phyloP scores from a whole-genome alignment of 2,329 filamentous ascomycete genomes.

The Emergomyces orientalis region DNA sequence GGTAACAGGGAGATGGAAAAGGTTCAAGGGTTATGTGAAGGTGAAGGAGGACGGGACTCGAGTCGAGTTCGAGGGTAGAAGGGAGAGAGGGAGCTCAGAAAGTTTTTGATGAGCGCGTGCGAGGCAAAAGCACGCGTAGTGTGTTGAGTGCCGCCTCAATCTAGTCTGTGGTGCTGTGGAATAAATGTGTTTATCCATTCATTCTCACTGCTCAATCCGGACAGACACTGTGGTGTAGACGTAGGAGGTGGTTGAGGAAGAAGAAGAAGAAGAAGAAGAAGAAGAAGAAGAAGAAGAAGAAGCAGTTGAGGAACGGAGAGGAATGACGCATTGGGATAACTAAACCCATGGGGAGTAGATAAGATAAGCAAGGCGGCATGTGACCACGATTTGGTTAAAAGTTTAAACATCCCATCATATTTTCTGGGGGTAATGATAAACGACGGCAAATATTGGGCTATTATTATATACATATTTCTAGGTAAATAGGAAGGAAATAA shows the following conservation, averaged over 20 bases:
- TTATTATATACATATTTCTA: not conserved
- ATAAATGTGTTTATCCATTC: not conserved
- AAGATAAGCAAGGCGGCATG: constrained; percentile 6
- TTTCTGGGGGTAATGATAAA: too few species aligned
- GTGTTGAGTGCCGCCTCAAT: not conserved
- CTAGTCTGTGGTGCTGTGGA: not conserved
- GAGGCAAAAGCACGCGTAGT: not conserved
- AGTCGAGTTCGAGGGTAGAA: not conserved
- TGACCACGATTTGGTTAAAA: not conserved
- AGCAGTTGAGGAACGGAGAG: too few species aligned
- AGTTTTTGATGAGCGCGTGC: not conserved
- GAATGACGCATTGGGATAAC: too few species aligned
- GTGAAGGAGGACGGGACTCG: not conserved
- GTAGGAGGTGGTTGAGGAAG: not conserved
- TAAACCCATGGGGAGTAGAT: not conserved
- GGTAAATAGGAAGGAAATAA: not conserved
- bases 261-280: too few species aligned
- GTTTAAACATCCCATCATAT: too few species aligned
- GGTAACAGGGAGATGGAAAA: not conserved
- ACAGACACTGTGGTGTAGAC: not conserved
- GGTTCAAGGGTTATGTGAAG: not conserved
- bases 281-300: too few species aligned
- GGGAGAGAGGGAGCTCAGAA: not conserved
- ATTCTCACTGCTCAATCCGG: not conserved
- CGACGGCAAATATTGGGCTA: too few species aligned